Evolutionary conservation across 208 protist species (phyloP).

Genomic region (Leishmania tarentolae): DNA sequence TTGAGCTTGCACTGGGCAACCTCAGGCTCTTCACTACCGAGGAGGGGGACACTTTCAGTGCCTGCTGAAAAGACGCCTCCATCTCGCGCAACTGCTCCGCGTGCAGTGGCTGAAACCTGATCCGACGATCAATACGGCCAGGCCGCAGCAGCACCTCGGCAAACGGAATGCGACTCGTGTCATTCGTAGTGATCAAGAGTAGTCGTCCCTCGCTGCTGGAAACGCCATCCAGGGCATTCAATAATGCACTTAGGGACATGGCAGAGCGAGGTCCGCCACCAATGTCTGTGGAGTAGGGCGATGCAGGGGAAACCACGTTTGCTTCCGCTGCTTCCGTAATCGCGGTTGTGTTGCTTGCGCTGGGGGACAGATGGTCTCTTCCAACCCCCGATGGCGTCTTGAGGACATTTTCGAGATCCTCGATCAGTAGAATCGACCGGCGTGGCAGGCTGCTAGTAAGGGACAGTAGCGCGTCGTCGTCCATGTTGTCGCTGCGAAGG

Average conservation of each 20-base stretch:
- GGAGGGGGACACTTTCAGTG: conserved; percentile 13
- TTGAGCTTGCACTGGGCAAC: background rate
- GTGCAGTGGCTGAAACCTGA: conserved; percentile 58
- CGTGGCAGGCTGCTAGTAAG: conserved; percentile 81
- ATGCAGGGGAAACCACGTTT: background rate
- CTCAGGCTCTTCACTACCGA: background rate
- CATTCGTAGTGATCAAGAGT: conserved; percentile 96
- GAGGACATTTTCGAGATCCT: conserved; percentile 95
- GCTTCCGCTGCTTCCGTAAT: background rate
- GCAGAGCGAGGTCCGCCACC: conserved; percentile 32
- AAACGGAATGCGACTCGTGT: conserved; percentile 81
- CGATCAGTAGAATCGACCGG: conserved; percentile 91
- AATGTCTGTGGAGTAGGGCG: conserved; percentile 25
- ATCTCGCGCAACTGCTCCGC: conserved; percentile 49
- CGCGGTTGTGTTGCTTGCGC: background rate
- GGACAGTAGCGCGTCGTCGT: conserved; percentile 85
- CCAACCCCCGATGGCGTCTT: conserved; percentile 8
- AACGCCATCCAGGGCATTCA: conserved; percentile 97
- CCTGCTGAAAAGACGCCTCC: conserved; percentile 34
- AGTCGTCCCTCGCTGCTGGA: conserved; percentile 92
- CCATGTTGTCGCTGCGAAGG: conserved; percentile 69
- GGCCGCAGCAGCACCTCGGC: conserved; percentile 92
- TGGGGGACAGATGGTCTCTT: background rate
- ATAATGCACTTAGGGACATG: conserved; percentile 93
- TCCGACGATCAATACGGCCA: conserved; percentile 89